phyloP scores from a whole-genome alignment of 1,284 basidiomycete genomes.

The Irpex sp. region DNA sequence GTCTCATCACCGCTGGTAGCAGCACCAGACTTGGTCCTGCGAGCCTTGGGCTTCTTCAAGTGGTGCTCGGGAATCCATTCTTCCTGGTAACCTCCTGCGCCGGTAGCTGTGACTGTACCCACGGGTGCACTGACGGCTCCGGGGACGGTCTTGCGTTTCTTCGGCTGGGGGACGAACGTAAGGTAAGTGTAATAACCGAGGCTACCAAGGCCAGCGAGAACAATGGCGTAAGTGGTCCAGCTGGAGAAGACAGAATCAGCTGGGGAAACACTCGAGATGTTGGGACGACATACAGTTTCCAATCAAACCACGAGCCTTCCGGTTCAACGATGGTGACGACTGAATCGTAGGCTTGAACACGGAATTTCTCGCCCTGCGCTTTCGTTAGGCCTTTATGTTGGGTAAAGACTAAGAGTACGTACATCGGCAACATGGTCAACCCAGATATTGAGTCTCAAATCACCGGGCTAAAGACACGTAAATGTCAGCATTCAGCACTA shows the following conservation, averaged over 20 bases:
- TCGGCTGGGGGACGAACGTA: slow-evolving; percentile 61
- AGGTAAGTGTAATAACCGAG: slow-evolving; percentile 68
- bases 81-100: slow-evolving; percentile 77
- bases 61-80: slow-evolving; percentile 93
- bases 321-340: slow-evolving; percentile 84
- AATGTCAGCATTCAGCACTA: slow-evolving; percentile 2
- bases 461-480: slow-evolving; percentile 54
- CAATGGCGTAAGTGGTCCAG: slow-evolving; percentile 73
- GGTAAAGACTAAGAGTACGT: slow-evolving; percentile 20
- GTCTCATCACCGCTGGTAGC: slow-evolving; percentile 66
- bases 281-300: slow-evolving; percentile 61
- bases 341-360: slow-evolving; percentile 73
- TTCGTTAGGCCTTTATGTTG: slow-evolving; percentile 2
- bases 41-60: slow-evolving; percentile 61
- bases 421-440: slow-evolving; percentile 70
- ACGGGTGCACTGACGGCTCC: slow-evolving; percentile 52
- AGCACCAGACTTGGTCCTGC: slow-evolving; percentile 37
- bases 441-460: slow-evolving; percentile 78
- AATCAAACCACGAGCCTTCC: slow-evolving; percentile 74
- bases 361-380: slow-evolving; percentile 51
- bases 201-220: slow-evolving; percentile 62
- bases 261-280: background rate
- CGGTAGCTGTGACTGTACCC: slow-evolving; percentile 60
- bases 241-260: slow-evolving; percentile 33
- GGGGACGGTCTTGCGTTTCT: slow-evolving; percentile 36